Evolutionary conservation across 495 filamentous ascomycete species (phyloP).

Genomic region (Cairneyella variabilis): DNA sequence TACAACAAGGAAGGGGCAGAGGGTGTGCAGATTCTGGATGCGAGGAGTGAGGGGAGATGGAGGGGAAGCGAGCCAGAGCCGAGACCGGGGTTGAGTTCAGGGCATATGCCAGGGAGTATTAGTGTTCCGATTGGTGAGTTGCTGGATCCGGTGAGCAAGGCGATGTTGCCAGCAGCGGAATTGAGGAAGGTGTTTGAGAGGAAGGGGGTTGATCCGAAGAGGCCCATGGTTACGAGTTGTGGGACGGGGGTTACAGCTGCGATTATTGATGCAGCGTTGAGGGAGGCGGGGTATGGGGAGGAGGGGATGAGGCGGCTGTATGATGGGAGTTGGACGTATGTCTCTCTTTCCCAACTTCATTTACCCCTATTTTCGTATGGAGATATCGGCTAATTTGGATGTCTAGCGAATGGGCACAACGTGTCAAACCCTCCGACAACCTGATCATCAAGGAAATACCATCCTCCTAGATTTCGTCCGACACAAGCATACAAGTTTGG

Average conservation of each 20-base stretch:
- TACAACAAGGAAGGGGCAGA: constrained; percentile 74
- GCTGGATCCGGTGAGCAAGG: constrained; percentile 76
- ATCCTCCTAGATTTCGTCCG: background rate
- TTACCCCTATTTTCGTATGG: too few relatives aligned
- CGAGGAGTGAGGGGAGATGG: constrained; percentile 75
- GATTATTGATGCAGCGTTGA: constrained; percentile 82
- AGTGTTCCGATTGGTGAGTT: constrained; percentile 77
- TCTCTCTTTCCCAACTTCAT: constrained; percentile 26
- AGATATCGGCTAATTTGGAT: constrained; percentile 16
- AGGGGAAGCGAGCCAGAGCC: constrained; percentile 83
- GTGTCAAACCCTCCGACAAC: constrained; percentile 54
- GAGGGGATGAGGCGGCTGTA: constrained; percentile 72
- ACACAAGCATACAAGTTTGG: too few relatives aligned
- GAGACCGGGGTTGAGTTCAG: constrained; percentile 77
- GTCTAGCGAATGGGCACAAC: constrained; percentile 65
- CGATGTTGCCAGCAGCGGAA: constrained; percentile 67
- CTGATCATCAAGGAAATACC: constrained; percentile 42
- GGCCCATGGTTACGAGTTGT: constrained; percentile 83
- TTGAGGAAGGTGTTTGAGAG: constrained; percentile 71
- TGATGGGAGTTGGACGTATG: constrained; percentile 98
- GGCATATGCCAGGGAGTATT: constrained; percentile 87
- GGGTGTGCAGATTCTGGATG: constrained; percentile 86
- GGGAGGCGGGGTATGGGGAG: constrained; percentile 68
- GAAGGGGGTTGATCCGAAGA: constrained; percentile 74
- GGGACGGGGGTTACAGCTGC: constrained; percentile 96